Evolutionary conservation across 2,329 filamentous ascomycete genomes (phyloP), one percentile per base, ranked within the genome.

Genomic region (Colletotrichum magnum): DNA sequence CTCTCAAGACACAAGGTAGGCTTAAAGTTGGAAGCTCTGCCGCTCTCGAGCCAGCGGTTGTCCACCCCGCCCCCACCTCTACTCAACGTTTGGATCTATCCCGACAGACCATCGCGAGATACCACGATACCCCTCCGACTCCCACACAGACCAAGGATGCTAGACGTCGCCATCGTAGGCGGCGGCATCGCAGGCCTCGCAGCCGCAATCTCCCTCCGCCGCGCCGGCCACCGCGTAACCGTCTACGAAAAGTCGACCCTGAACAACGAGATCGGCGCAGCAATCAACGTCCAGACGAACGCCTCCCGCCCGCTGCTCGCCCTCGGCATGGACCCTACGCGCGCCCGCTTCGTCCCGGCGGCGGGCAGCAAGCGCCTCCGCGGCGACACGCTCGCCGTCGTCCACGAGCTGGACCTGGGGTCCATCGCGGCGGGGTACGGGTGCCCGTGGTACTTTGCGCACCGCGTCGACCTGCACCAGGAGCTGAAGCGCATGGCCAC

Each of bases 401-500:
- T 59, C 6, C 71, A 80, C 32, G 69, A 76, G 6, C 60, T 68
- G 5, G 50, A 69, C 1, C 54, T 69, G 1, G 66, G 48, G 2
- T 6, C 56, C 2, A 43, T 69, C 2, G 61, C 41, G 28, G 21
- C 60, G 3, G 50, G 52, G 24, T 66, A 69, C 2, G 66, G 66
- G 3, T 70, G 39, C 18, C 67, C 77, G 2, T 75, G 78, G 70
- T 82, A 78, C 70, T 69, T 69, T 24, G 74, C 77, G 6, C 81
- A 84, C 58, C 76, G 82, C 0, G 81, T 82, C 4, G 82, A 84
- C 62, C 64, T 84, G 62, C 81, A 84, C 62, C 75, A 74, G 36
- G 77, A 75, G 21, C 64, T 84, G 51, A 76, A 75, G 72, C 74
- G 72, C 45, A 68, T 82, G 67, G 81, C 80, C 1, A 78, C 76